Evolutionary conservation across 1,284 basidiomycete genomes (phyloP).

Genomic region (Leccinum laetum): DNA sequence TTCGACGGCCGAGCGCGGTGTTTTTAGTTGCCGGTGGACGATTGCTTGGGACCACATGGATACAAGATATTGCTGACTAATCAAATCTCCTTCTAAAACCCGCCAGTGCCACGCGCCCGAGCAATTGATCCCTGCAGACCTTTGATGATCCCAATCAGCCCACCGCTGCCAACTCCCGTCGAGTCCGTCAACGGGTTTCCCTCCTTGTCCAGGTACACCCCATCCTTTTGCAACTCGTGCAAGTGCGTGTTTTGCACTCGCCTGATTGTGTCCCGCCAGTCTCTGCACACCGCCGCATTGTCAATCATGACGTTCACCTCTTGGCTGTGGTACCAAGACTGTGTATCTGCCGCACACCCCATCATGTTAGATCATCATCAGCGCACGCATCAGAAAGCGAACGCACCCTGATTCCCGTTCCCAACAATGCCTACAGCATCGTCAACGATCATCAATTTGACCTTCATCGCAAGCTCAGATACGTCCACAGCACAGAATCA

Average conservation of each 20-base stretch:
- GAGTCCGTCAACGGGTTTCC: conserved; percentile 41
- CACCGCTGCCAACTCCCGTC: conserved; percentile 32
- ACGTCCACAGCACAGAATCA: background rate
- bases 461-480: conserved; percentile 27
- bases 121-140: conserved; percentile 36
- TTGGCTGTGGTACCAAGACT: conserved; percentile 79
- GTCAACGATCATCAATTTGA: conserved; percentile 78
- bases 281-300: conserved; percentile 53
- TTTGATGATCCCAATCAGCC: conserved; percentile 31
- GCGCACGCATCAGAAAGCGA: background rate
- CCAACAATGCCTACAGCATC: conserved; percentile 71
- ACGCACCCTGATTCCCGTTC: conserved; percentile 57
- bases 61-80: conserved; percentile 15
- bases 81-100: conserved; percentile 24
- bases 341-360: conserved; percentile 46
- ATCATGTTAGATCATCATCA: conserved; percentile 1
- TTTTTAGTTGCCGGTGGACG: conserved; percentile 7
- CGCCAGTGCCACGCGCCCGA: conserved; percentile 34
- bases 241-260: conserved; percentile 72
- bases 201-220: conserved; percentile 64
- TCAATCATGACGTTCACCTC: conserved; percentile 82
- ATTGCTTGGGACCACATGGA: conserved; percentile 12
- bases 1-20: background rate
- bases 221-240: conserved; percentile 63
- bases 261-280: conserved; percentile 65